phyloP scores from a whole-genome alignment of 2,329 filamentous ascomycete genomes.

The Aspergillus nomiae region DNA sequence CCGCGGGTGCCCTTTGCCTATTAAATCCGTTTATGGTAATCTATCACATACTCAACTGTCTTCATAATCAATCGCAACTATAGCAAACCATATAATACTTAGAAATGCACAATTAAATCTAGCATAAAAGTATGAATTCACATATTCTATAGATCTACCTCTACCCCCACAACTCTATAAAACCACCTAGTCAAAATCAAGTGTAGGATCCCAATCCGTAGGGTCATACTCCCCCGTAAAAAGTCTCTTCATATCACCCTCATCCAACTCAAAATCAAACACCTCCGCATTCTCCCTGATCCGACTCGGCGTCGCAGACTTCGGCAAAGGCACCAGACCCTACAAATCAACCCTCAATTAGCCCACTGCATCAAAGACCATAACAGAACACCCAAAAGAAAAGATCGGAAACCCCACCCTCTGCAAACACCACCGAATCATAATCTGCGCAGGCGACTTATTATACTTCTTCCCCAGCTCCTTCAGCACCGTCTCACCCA shows the following conservation, averaged over 20 bases:
- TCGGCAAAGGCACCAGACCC: conserved; percentile 65
- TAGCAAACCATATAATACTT: background rate
- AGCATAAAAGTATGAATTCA: background rate
- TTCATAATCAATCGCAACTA: background rate
- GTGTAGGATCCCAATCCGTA: conserved; percentile 60
- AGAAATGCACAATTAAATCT: background rate
- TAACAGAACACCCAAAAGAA: conserved; percentile 3
- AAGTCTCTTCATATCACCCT: conserved; percentile 59
- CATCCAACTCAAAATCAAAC: conserved; percentile 62
- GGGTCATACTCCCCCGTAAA: conserved; percentile 60
- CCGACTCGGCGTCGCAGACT: conserved; percentile 59
- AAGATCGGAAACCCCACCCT: conserved; percentile 58
- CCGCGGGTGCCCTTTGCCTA: conserved; percentile 20
- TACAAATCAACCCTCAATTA: conserved; percentile 23
- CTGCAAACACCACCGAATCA: conserved; percentile 78
- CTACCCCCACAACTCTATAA: background rate
- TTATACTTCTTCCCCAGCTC: conserved; percentile 67
- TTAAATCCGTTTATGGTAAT: background rate
- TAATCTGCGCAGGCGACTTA: conserved; percentile 71
- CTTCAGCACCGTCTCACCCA: conserved; percentile 67
- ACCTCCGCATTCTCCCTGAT: conserved; percentile 63
- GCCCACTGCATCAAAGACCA: conserved; percentile 1
- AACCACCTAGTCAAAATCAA: conserved; percentile 31
- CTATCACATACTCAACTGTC: background rate
- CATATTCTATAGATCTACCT: background rate